phyloP scores from a whole-genome alignment of 441 rosid species.

The Biscutella auriculata region DNA sequence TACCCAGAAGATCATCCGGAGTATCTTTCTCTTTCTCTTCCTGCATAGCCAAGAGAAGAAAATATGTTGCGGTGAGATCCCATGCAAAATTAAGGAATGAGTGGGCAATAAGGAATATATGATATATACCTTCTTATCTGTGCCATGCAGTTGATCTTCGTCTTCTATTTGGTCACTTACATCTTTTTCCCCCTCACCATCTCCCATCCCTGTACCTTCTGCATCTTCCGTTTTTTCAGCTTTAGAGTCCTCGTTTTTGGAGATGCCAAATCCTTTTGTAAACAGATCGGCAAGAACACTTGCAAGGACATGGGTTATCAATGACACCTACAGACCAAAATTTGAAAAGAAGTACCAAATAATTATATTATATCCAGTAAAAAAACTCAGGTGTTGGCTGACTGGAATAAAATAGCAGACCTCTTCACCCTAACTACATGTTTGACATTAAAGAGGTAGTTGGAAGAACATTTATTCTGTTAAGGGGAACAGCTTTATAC shows the following conservation, averaged over 20 bases:
- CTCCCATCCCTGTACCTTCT: slow-evolving; percentile 94
- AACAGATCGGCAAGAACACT: slow-evolving; percentile 56
- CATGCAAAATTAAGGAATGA: background rate
- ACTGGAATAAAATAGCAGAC: background rate
- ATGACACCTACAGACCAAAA: slow-evolving; percentile 48
- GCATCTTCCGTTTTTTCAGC: slow-evolving; percentile 42
- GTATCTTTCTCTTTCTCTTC: slow-evolving; percentile 63
- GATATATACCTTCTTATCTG: slow-evolving; percentile 52
- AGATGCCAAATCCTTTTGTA: slow-evolving; percentile 67
- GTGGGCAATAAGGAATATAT: background rate
- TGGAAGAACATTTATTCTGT: background rate
- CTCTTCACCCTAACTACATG: background rate
- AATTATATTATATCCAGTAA: background rate
- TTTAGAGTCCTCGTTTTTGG: slow-evolving; percentile 44
- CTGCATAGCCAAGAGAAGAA: slow-evolving; percentile 19
- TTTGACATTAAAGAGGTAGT: background rate
- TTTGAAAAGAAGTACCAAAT: background rate
- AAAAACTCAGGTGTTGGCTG: background rate
- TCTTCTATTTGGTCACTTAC: slow-evolving; percentile 86
- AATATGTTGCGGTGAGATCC: background rate
- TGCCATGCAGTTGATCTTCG: slow-evolving; percentile 82
- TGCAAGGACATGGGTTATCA: slow-evolving; percentile 69
- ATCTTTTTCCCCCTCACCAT: slow-evolving; percentile 76
- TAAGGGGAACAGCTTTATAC: background rate
- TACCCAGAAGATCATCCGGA: slow-evolving; percentile 41